Evolutionary conservation across 306 rosid genomes (phyloP).

Genomic region (Dryas octopetala): DNA sequence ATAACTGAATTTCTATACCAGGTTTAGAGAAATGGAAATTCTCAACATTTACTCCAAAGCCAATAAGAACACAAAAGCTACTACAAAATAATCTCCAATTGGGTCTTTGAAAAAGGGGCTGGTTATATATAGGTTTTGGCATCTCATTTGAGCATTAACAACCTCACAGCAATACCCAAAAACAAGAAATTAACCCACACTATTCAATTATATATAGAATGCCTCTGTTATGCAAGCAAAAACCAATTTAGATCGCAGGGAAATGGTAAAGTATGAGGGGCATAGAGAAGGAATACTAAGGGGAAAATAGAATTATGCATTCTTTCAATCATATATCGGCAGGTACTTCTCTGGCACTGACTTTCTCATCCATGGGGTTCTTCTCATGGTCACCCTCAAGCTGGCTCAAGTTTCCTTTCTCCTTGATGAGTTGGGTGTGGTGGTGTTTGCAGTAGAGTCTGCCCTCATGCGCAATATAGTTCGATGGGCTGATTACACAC

Average conservation of each 20-base stretch:
- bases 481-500: slow-evolving; percentile 92
- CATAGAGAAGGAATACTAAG: not conserved
- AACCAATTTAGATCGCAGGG: slow-evolving; percentile 17
- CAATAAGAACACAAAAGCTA: slow-evolving; percentile 15
- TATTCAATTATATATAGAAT: slow-evolving; percentile 22
- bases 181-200: slow-evolving; percentile 32
- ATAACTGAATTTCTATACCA: not conserved
- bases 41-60: slow-evolving; percentile 24
- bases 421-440: slow-evolving; percentile 88
- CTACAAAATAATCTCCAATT: slow-evolving; percentile 19
- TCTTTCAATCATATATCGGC: slow-evolving; percentile 44
- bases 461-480: slow-evolving; percentile 96
- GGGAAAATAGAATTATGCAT: slow-evolving; percentile 1
- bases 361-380: slow-evolving; percentile 34
- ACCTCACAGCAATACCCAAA: slow-evolving; percentile 32
- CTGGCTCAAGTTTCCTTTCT: slow-evolving; percentile 95
- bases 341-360: slow-evolving; percentile 49
- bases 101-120: slow-evolving; percentile 2
- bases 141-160: slow-evolving; percentile 38
- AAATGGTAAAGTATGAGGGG: slow-evolving; percentile 17
- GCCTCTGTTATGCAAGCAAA: not conserved
- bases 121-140: slow-evolving; percentile 32
- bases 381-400: slow-evolving; percentile 83
- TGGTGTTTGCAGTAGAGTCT: slow-evolving; percentile 97
- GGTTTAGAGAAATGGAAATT: not conserved